Conservation (phyloP, 164 flowering plant species). For the Piper longum region DNA sequence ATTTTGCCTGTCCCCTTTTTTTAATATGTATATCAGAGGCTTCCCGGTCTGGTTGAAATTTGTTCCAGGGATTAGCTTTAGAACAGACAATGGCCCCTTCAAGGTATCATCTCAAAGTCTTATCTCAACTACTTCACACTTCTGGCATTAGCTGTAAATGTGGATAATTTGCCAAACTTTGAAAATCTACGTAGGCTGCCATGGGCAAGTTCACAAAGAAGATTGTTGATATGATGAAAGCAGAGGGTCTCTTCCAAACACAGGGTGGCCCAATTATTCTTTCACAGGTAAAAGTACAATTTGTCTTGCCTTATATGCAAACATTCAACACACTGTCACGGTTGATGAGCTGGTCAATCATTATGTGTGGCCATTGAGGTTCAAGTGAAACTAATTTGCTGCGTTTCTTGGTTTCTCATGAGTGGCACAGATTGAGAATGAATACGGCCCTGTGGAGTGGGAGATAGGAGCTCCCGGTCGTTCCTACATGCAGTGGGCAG, state of each 20-base stretch:
- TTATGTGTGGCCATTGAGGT: too few species aligned
- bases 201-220: constrained; percentile 30
- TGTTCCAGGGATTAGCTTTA: constrained; percentile 74
- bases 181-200: background rate
- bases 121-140: background rate
- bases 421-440: constrained; percentile 66
- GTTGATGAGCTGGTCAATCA: too few species aligned
- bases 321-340: too few species aligned
- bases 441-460: constrained; percentile 47
- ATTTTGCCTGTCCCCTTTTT: too few species aligned
- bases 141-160: background rate
- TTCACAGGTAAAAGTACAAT: constrained; percentile 18
- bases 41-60: constrained; percentile 98
- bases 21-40: constrained; percentile 37
- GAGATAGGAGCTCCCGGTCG: constrained; percentile 1
- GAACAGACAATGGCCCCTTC: constrained; percentile 90
- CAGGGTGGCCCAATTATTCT: constrained; percentile 60
- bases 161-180: background rate
- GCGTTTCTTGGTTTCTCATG: background rate
- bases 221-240: constrained; percentile 30
- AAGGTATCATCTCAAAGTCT: constrained; percentile 28
- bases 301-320: too few species aligned
- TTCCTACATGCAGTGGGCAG: constrained; percentile 9
- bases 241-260: constrained; percentile 30
- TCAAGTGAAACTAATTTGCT: background rate